These are phyloP conservation scores for Arthrobotrys sinensis DNA, from an alignment of 2,329 filamentous ascomycete genomes.

Conservation along the genomic window DNA sequence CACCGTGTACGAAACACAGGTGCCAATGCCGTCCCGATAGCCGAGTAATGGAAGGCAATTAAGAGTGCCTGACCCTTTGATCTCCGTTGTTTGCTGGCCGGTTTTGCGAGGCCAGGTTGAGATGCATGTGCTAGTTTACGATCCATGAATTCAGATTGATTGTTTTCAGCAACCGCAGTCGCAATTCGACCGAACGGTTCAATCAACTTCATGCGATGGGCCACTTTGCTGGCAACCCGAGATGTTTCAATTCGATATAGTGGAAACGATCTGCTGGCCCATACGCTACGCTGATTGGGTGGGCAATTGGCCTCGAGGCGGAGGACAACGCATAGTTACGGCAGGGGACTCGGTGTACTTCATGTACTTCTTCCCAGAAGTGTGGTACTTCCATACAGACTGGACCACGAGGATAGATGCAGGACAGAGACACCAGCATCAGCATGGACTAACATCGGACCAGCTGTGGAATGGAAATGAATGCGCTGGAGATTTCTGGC, in stretches of 20 bases:
- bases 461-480: conserved; percentile 47
- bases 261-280: conserved; percentile 45
- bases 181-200: conserved; percentile 33
- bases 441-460: conserved; percentile 39
- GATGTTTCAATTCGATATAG: conserved; percentile 54
- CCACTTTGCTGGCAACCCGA: conserved; percentile 54
- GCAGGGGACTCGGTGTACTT: conserved; percentile 24
- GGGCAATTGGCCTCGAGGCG: conserved; percentile 36
- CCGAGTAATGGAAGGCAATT: conserved; percentile 48
- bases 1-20: conserved; percentile 40
- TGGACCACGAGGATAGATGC: conserved; percentile 57
- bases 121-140: conserved; percentile 39
- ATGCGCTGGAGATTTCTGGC: conserved; percentile 51
- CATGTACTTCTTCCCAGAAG: conserved; percentile 38
- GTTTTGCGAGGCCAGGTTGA: conserved; percentile 18
- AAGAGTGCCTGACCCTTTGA: conserved; percentile 44
- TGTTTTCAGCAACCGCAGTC: conserved; percentile 40
- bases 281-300: conserved; percentile 47
- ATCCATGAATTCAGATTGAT: conserved; percentile 24
- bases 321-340: conserved; percentile 55
- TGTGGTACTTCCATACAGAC: conserved; percentile 58
- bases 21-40: conserved; percentile 52
- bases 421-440: conserved; percentile 31
- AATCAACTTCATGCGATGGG: conserved; percentile 56
- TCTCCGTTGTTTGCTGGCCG: conserved; percentile 42